These are phyloP conservation scores for Ustulina deusta DNA, from an alignment of 2,329 filamentous ascomycete genomes.

Conservation along the genomic window DNA sequence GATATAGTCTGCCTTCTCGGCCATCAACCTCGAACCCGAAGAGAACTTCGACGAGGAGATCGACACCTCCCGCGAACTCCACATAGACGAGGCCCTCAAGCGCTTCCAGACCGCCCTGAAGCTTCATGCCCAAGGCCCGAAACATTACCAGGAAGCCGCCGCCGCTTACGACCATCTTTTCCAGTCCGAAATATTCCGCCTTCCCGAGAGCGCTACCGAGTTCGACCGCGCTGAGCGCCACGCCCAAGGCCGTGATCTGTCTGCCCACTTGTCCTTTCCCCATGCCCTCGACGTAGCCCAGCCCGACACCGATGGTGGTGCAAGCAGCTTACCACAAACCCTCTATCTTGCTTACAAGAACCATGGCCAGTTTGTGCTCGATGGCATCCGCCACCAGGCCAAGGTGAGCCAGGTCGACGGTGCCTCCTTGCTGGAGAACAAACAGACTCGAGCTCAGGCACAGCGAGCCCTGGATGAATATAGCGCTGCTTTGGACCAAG, in stretches of 20 bases:
- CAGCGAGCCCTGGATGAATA: conserved; percentile 67
- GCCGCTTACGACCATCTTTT: conserved; percentile 88
- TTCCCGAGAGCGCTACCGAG: conserved; percentile 86
- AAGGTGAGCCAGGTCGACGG: conserved; percentile 48
- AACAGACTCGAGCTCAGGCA: conserved; percentile 54
- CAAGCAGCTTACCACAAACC: conserved; percentile 86
- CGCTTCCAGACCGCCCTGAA: conserved; percentile 92
- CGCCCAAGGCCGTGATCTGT: conserved; percentile 60
- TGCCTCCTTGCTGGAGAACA: conserved; percentile 53
- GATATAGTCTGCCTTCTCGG: conserved; percentile 76
- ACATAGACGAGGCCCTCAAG: conserved; percentile 96
- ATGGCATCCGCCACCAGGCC: conserved; percentile 70
- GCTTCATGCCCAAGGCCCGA: conserved; percentile 86
- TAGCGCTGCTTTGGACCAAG: conserved; percentile 69
- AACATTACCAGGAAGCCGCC: conserved; percentile 79
- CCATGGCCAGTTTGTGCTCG: conserved; percentile 90
- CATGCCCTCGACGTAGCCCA: conserved; percentile 67
- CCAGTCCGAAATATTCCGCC: conserved; percentile 92
- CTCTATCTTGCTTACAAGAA: conserved; percentile 97
- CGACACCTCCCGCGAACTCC: conserved; percentile 92
- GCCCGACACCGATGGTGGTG: conserved; percentile 77
- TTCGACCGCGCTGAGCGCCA: conserved; percentile 77
- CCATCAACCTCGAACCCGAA: conserved; percentile 94
- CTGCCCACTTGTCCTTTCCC: conserved; percentile 61
- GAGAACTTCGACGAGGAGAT: conserved; percentile 90